phyloP scores from a whole-genome alignment of 495 filamentous ascomycete species.

The Talaromyces liani region DNA sequence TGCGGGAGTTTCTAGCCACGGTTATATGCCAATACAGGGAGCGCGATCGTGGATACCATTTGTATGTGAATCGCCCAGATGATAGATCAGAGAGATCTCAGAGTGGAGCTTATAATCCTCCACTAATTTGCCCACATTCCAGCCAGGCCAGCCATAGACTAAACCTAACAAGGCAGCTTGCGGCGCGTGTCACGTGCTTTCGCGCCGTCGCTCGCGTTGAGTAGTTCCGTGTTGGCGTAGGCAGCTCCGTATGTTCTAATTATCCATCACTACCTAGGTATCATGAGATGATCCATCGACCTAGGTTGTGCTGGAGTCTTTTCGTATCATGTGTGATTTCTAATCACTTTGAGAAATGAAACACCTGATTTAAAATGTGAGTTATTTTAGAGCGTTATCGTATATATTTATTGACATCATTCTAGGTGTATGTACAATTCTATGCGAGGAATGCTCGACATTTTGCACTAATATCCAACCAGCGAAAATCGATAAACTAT shows the following conservation, averaged over 20 bases:
- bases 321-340: not conserved
- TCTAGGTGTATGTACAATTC: conserved; percentile 23
- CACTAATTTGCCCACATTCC: too few species aligned
- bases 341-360: not conserved
- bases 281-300: not conserved
- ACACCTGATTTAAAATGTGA: conserved; percentile 16
- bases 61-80: not conserved
- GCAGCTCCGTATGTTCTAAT: not conserved
- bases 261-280: not conserved
- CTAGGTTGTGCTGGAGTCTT: not conserved
- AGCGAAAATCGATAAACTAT: conserved; percentile 83
- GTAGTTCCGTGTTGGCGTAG: not conserved
- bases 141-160: not conserved
- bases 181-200: conserved; percentile 3
- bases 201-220: conserved; percentile 9
- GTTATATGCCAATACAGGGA: not conserved
- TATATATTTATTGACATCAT: conserved; percentile 15
- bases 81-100: not conserved
- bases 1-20: not conserved
- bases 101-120: not conserved
- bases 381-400: conserved; percentile 6
- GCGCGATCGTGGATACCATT: not conserved
- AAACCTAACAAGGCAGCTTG: not conserved
- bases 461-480: conserved; percentile 10
- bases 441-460: not conserved